These are phyloP conservation scores for Graphilbum sp. DNA, from an alignment of 2,329 filamentous ascomycete species.

Conservation along the genomic window DNA sequence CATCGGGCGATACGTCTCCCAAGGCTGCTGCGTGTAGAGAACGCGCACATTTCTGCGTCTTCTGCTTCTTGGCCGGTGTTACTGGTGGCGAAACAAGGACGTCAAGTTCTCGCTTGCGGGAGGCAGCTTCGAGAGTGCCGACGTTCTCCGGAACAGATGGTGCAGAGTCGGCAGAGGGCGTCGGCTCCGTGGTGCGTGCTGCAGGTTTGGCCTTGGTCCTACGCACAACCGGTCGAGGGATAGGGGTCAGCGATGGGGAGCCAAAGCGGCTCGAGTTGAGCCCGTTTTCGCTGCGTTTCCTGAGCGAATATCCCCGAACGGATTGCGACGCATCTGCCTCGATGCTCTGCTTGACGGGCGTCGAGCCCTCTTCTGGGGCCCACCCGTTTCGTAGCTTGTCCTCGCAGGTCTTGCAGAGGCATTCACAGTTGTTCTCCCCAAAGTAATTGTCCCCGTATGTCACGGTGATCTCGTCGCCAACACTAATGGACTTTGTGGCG, in stretches of 20 bases:
- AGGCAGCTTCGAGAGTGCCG: not conserved
- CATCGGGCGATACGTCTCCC: too few species aligned
- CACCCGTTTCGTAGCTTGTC: conserved; percentile 63
- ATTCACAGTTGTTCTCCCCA: conserved; percentile 87
- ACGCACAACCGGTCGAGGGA: conserved; percentile 33
- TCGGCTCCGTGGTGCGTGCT: not conserved
- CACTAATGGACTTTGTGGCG: conserved; percentile 62
- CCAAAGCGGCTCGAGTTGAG: conserved; percentile 27
- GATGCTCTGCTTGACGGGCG: conserved; percentile 34
- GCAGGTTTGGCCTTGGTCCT: conserved; percentile 17
- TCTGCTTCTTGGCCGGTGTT: conserved; percentile 36
- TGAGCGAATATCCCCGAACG: conserved; percentile 37
- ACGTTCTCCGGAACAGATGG: not conserved
- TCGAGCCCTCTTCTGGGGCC: conserved; percentile 35
- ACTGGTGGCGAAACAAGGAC: conserved; percentile 35
- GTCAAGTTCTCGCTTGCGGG: conserved; percentile 22
- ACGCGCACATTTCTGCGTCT: conserved; percentile 13
- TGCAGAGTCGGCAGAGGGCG: not conserved
- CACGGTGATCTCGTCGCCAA: conserved; percentile 91
- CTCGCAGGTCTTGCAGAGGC: conserved; percentile 81
- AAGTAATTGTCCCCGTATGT: conserved; percentile 95
- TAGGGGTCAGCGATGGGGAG: conserved; percentile 39
- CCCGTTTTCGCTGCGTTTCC: conserved; percentile 35
- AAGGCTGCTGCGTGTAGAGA: too few species aligned
- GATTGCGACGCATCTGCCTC: conserved; percentile 27